Evolutionary conservation across 495 filamentous ascomycete genomes (phyloP).

Genomic region (Hypoxylon lienhwacheense): DNA sequence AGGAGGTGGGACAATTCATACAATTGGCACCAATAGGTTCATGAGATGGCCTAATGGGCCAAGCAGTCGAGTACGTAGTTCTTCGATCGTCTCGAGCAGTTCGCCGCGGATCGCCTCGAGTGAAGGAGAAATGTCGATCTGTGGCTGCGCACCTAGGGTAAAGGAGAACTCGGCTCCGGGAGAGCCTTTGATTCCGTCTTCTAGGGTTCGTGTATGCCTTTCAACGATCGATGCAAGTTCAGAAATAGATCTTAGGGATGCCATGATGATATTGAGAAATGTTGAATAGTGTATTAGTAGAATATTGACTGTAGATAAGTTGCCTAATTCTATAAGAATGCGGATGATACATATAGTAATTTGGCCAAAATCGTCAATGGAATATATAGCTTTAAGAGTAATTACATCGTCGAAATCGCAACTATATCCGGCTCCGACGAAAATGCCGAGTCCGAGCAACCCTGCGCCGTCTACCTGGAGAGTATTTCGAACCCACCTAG

Average conservation of each 20-base stretch:
- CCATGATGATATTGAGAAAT: conserved; percentile 15
- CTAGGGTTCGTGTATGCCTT: conserved; percentile 13
- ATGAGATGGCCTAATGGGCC: conserved; percentile 28
- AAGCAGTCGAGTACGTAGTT: conserved; percentile 23
- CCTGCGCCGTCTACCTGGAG: background rate
- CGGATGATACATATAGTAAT: background rate
- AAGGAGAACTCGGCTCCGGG: conserved; percentile 29
- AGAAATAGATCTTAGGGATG: conserved; percentile 29
- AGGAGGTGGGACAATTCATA: background rate
- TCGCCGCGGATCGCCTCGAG: conserved; percentile 20
- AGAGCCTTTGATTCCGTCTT: conserved; percentile 24
- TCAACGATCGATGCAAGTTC: conserved; percentile 34
- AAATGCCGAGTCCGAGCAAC: conserved; percentile 20
- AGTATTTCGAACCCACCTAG: conserved; percentile 1
- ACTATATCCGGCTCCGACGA: conserved; percentile 18
- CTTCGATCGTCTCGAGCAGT: conserved; percentile 31
- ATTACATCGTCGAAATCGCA: background rate
- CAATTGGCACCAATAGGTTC: conserved; percentile 7
- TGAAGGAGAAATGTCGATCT: conserved; percentile 4
- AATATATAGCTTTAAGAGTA: conserved; percentile 6
- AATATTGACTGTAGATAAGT: too few relatives aligned
- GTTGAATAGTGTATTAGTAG: too few relatives aligned
- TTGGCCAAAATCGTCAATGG: background rate
- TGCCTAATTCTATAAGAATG: too few relatives aligned
- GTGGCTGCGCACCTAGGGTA: conserved; percentile 16